A percentile compares a stretch with the other conserved stretches of the same genome.
Conservation (phyloP, 306 rosid species). For the Dryas alaskensis region DNA sequence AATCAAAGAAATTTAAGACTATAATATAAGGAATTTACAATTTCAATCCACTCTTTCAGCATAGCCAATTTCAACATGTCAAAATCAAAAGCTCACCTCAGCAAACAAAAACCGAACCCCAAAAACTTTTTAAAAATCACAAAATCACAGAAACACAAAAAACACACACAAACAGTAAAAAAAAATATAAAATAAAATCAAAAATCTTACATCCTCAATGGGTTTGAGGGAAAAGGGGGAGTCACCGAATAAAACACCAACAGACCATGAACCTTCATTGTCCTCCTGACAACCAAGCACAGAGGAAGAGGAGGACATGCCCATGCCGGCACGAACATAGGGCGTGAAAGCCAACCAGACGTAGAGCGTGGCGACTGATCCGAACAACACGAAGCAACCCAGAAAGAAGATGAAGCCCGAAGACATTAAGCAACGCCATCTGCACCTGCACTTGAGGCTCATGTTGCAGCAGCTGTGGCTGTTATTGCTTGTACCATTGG, state of each 20-base stretch:
- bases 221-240: conserved; percentile 86
- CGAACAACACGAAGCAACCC: conserved; percentile 70
- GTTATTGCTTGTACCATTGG: background rate
- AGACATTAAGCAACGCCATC: conserved; percentile 52
- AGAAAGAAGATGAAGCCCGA: conserved; percentile 76
- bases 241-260: conserved; percentile 87
- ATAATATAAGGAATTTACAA: background rate
- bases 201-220: conserved; percentile 65
- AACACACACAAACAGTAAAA: background rate
- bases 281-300: conserved; percentile 71
- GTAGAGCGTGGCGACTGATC: conserved; percentile 71
- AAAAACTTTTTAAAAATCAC: background rate
- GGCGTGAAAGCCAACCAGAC: conserved; percentile 86
- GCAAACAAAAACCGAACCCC: background rate
- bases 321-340: conserved; percentile 34
- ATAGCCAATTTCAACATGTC: background rate
- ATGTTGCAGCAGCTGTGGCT: conserved; percentile 45
- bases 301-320: conserved; percentile 16
- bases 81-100: background rate
- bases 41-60: background rate
- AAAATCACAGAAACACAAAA: background rate
- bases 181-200: too few species aligned
- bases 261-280: conserved; percentile 99
- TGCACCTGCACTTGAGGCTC: conserved; percentile 60
- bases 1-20: background rate